phyloP scores from a whole-genome alignment of 495 filamentous ascomycete species.

The Aspergillus leporis region DNA sequence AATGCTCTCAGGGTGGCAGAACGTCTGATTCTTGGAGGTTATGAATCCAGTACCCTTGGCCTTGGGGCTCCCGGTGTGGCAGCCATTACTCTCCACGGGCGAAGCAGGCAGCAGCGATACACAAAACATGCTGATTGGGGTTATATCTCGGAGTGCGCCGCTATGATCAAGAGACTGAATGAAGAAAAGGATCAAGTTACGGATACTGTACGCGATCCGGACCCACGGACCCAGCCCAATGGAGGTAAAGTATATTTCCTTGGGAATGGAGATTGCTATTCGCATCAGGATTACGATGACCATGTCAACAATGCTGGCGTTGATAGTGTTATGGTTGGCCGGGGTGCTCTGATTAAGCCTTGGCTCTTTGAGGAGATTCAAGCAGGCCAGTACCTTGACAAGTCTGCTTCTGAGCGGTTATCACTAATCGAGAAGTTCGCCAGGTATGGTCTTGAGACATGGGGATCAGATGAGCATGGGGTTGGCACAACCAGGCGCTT shows the following conservation, averaged over 20 bases:
- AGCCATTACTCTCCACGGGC: slow-evolving; percentile 90
- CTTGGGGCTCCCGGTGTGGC: slow-evolving; percentile 77
- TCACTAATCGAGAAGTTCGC: slow-evolving; percentile 84
- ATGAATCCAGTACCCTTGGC: slow-evolving; percentile 59
- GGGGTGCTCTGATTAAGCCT: slow-evolving; percentile 91
- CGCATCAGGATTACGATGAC: slow-evolving; percentile 80
- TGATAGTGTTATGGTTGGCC: slow-evolving; percentile 87
- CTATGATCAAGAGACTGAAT: slow-evolving; percentile 77
- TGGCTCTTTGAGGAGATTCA: slow-evolving; percentile 98
- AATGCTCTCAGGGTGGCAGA: slow-evolving; percentile 80
- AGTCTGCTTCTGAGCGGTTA: slow-evolving; percentile 83
- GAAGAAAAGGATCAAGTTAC: slow-evolving; percentile 57
- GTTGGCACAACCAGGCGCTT: slow-evolving; percentile 87
- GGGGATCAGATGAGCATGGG: slow-evolving; percentile 93
- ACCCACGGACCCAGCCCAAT: slow-evolving; percentile 62
- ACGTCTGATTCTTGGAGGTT: slow-evolving; percentile 75
- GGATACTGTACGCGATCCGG: slow-evolving; percentile 77
- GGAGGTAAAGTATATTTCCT: slow-evolving; percentile 78
- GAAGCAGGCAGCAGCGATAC: slow-evolving; percentile 92
- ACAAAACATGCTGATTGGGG: slow-evolving; percentile 85
- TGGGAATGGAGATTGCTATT: slow-evolving; percentile 95
- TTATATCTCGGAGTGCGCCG: slow-evolving; percentile 88
- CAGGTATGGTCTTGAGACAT: slow-evolving; percentile 85
- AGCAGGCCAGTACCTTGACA: slow-evolving; percentile 89
- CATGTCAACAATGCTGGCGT: slow-evolving; percentile 76